Conservation (phyloP, 169 alveolate genomes). For the Theileria equi region DNA sequence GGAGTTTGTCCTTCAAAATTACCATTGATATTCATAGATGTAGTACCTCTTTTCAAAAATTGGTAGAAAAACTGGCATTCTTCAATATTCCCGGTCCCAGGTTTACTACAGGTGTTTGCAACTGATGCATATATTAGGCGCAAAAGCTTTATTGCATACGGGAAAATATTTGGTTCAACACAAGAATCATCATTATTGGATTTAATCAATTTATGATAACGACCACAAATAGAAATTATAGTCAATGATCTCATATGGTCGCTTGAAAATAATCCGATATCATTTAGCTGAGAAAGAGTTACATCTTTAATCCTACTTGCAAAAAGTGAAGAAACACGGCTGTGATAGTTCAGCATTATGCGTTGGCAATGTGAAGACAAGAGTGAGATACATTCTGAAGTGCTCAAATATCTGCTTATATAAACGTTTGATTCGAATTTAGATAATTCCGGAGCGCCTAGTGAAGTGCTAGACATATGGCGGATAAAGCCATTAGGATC, state of each 20-base stretch:
- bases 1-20: background rate
- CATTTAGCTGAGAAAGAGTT: constrained; percentile 27
- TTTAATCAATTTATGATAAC: constrained; percentile 11
- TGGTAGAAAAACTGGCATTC: background rate
- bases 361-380: constrained; percentile 41
- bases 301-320: constrained; percentile 5
- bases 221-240: constrained; percentile 26
- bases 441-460: constrained; percentile 39
- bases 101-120: background rate
- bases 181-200: background rate
- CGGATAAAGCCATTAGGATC: constrained; percentile 47
- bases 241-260: constrained; percentile 55
- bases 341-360: constrained; percentile 20
- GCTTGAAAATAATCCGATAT: constrained; percentile 27
- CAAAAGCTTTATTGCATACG: constrained; percentile 2
- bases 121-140: constrained; percentile 1
- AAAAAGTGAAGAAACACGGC: constrained; percentile 24
- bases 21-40: background rate
- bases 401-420: constrained; percentile 49
- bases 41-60: constrained; percentile 3
- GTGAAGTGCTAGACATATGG: constrained; percentile 21
- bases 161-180: too few species aligned
- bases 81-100: too few species aligned
- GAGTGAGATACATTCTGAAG: constrained; percentile 46
- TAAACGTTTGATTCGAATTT: constrained; percentile 53